Evolutionary conservation across 148 eudicot genomes (phyloP), one percentile per base, ranked within the genome.

Genomic region (Simmondsia chinensis): DNA sequence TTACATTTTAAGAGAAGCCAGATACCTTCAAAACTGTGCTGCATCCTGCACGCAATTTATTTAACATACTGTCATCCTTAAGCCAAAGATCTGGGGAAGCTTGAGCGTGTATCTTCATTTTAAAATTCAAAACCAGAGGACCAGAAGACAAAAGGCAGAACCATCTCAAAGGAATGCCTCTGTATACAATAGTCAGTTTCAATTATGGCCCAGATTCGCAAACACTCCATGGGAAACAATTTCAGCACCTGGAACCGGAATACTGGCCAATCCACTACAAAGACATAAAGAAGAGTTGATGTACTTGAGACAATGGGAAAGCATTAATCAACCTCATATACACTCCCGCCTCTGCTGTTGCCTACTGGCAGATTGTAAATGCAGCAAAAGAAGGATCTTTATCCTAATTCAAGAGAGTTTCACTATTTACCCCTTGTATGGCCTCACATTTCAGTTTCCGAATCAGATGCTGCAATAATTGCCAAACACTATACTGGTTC

Each of bases 331-430:
- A 33, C 46, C 41, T 40, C 47, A 11, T 15, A 28, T 2, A 24
- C 9, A 42, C 13, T 23, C 21, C 20, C 18, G 4, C 26, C 8
- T 22, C 27, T 2, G 0, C 14, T 7, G 26, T 25, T 13, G 38
- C 29, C 31, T 20, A 30, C 20, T 17, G 35, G 39, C 47, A 31
- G 33, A 56, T 5, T 49, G 46, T 16, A 33, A 16, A 15, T 5
- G 33, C 14, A 37, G 6, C 9, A 11, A 11, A 15, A 21, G 27
- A 9, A 64, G 56, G 47, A 57, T 29, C 32, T 43, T 21, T 45
- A 46, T 43, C 52, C n/a, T n/a, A n/a, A n/a, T n/a, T n/a, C n/a
- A n/a, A n/a, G n/a, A n/a, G n/a, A n/a, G n/a, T n/a, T n/a, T n/a
- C n/a, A n/a, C n/a, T n/a, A n/a, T n/a, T n/a, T n/a, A n/a, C n/a